phyloP scores from a whole-genome alignment of 257 asterid genomes.

The Handroanthus guayacan region DNA sequence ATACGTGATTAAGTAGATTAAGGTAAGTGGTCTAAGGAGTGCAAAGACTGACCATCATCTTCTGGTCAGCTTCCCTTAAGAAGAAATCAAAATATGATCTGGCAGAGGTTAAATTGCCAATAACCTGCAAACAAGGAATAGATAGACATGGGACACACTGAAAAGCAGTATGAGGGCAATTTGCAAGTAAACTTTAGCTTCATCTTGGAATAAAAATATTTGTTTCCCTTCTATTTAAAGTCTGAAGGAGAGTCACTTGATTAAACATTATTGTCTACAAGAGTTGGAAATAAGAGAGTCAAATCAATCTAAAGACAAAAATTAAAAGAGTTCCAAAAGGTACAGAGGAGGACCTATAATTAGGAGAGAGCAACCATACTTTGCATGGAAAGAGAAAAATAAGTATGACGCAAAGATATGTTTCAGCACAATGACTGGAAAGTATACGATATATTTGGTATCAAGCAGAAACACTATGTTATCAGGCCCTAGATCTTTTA shows the following conservation, averaged over 20 bases:
- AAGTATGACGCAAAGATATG: background rate
- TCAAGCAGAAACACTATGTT: background rate
- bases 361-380: constrained; percentile 14
- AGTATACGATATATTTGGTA: background rate
- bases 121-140: constrained; percentile 52
- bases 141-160: constrained; percentile 18
- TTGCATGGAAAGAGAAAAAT: constrained; percentile 9
- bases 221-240: constrained; percentile 11
- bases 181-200: constrained; percentile 14
- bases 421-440: background rate
- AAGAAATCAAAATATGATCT: constrained; percentile 68
- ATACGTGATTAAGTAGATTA: constrained; percentile 31
- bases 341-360: background rate
- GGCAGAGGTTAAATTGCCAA: constrained; percentile 63
- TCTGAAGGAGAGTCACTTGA: constrained; percentile 8
- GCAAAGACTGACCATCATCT: constrained; percentile 46
- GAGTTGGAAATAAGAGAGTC: constrained; percentile 16
- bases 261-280: background rate
- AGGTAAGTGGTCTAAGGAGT: constrained; percentile 26
- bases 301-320: constrained; percentile 16
- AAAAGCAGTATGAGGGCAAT: constrained; percentile 18
- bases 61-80: constrained; percentile 58
- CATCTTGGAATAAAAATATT: constrained; percentile 19
- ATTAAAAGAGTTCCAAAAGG: background rate
- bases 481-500: constrained; percentile 20